phyloP scores from a whole-genome alignment of 2,329 filamentous ascomycete species.

The Capronia coronata region DNA sequence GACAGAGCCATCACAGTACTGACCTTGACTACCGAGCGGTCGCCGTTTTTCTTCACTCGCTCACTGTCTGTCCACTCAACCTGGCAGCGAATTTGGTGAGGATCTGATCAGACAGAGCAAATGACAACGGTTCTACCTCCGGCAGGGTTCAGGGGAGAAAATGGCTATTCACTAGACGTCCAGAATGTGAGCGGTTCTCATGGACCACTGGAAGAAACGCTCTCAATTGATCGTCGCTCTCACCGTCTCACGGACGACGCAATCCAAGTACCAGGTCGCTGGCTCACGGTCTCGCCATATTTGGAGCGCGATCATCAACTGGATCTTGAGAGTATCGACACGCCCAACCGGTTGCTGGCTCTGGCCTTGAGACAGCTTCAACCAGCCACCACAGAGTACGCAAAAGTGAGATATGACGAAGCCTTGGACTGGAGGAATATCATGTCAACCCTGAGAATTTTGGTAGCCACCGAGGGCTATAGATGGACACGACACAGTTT shows the following conservation, averaged over 20 bases:
- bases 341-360: slow-evolving; percentile 62
- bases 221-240: background rate
- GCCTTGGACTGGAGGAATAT: slow-evolving; percentile 76
- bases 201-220: background rate
- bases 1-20: background rate
- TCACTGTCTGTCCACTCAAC: background rate
- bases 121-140: slow-evolving; percentile 3
- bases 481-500: slow-evolving; percentile 60
- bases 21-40: too few relatives aligned
- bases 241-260: background rate
- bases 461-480: slow-evolving; percentile 45
- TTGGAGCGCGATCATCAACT: slow-evolving; percentile 63
- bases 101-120: background rate
- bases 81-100: background rate
- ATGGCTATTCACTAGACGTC: too few relatives aligned
- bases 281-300: slow-evolving; percentile 68
- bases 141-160: background rate
- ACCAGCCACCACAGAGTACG: slow-evolving; percentile 63
- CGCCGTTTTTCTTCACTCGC: too few relatives aligned
- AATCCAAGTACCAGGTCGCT: slow-evolving; percentile 1
- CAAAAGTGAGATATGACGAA: slow-evolving; percentile 63
- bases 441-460: slow-evolving; percentile 46
- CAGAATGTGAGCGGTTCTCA: too few relatives aligned
- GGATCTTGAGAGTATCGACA: slow-evolving; percentile 60
- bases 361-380: slow-evolving; percentile 61